Evolutionary conservation across 305 asterid species (phyloP), one percentile per base, ranked within the genome.

Genomic region (Petunia hybrid): DNA sequence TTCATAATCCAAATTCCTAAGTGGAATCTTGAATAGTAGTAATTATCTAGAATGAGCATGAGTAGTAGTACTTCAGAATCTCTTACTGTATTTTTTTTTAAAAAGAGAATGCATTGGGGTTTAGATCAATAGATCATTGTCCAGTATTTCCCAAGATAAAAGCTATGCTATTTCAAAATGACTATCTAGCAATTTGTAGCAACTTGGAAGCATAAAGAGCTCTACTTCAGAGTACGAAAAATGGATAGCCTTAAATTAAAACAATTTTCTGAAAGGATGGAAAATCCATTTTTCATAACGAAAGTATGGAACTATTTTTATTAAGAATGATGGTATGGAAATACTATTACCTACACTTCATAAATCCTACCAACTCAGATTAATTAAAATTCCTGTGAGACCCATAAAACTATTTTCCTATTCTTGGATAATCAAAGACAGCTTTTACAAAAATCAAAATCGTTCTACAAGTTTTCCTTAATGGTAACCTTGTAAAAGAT

Each of bases 221-320:
- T 65, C 31, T 46, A 65, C 39, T 16, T 16, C 71, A 65, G 31
- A 64, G 38, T 64, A 64, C 38, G 70, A 64, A 63, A 63, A 40
- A 12, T 13, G 46, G 39, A 65, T 65, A 65, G 31, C 10, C 48
- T 8, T 2, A 39, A 22, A 22, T 22, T 22, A 22, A 12, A 45
- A 65, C 31, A 65, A 65, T 39, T 65, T 65, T 4, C 71, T 12
- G 31, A 5, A 38, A 65, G 46, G 48, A 65, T 65, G 71, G 46
- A 39, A 64, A 39, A 5, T 41, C 48, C 31, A 65, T 65, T 13
- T 0, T 35, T 5, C 51, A 1, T 4, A 65, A 65, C 5, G 71
- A 35, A 13, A 6, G 6, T 65, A 1, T 39, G 12, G 71, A 5
- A 65, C 71, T 39, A 65, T 65, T 39, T 22, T 22, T 22, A 22